Percentiles rank a stretch among this genome's conserved stretches.
phyloP scores from a whole-genome alignment of 1,284 basidiomycete genomes.

The Xerocomus amazonicus region DNA sequence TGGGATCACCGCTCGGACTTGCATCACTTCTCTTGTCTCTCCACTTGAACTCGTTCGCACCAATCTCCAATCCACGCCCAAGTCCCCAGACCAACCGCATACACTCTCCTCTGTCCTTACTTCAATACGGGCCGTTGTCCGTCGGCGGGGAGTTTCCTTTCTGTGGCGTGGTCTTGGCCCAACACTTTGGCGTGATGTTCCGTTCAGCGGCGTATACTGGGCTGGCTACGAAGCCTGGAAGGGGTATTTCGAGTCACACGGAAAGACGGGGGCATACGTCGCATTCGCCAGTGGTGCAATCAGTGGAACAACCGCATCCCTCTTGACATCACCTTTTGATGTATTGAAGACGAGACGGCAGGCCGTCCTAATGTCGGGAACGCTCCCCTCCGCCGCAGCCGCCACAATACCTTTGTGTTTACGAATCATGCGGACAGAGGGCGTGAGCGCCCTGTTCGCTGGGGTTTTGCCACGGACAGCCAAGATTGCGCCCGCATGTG shows the following conservation, averaged over 20 bases:
- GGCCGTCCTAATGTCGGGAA: conserved; percentile 58
- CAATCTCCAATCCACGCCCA: conserved; percentile 85
- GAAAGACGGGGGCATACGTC: conserved; percentile 62
- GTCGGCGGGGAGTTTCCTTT: conserved; percentile 60
- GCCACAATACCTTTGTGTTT: conserved; percentile 60
- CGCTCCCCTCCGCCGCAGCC: conserved; percentile 38
- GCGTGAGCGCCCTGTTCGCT: conserved; percentile 74
- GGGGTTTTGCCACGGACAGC: conserved; percentile 86
- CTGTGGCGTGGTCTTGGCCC: conserved; percentile 91
- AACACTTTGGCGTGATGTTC: conserved; percentile 95
- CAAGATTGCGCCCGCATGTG: conserved; percentile 98
- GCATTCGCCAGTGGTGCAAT: conserved; percentile 83
- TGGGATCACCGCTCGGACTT: conserved; percentile 78
- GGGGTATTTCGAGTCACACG: conserved; percentile 45
- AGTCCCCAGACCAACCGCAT: conserved; percentile 62
- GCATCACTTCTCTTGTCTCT: conserved; percentile 79
- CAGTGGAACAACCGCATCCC: conserved; percentile 79
- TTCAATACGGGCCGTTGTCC: conserved; percentile 61
- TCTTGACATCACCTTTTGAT: conserved; percentile 94
- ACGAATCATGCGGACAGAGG: conserved; percentile 78
- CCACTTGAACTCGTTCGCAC: conserved; percentile 94
- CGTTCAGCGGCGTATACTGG: conserved; percentile 95
- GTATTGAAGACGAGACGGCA: conserved; percentile 94
- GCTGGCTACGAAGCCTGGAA: conserved; percentile 72
- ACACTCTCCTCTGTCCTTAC: conserved; percentile 68